Percentiles rank a stretch among this genome's conserved stretches.
These are phyloP conservation scores for Dovyalis caffra DNA, from an alignment of 345 rosid species.

Conservation along the genomic window DNA sequence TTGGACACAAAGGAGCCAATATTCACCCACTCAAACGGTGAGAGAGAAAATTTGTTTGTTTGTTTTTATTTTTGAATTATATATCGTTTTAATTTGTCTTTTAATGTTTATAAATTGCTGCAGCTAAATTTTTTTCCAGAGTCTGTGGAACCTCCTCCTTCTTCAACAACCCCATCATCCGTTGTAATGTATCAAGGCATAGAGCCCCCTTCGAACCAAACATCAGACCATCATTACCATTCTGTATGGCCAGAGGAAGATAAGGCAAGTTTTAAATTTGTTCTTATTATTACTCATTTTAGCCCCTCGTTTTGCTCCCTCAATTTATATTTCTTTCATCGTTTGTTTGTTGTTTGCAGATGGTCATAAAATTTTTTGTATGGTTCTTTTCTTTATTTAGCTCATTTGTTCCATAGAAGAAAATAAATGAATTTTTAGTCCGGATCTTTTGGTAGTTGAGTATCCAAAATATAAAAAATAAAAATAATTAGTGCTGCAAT, in stretches of 20 bases:
- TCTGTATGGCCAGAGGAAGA: constrained; percentile 39
- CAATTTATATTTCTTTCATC: not conserved
- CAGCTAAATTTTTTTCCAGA: constrained; percentile 42
- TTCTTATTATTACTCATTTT: not conserved
- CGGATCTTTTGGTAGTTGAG: not conserved
- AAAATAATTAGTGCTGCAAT: not conserved
- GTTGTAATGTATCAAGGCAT: constrained; percentile 33
- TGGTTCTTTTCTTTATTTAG: not conserved
- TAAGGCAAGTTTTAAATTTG: constrained; percentile 31
- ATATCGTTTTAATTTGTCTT: not conserved
- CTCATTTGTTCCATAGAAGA: not conserved
- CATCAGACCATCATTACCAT: constrained; percentile 22
- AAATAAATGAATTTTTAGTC: not conserved
- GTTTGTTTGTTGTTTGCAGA: not conserved
- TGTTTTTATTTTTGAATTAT: not conserved
- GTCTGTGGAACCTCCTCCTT: constrained; percentile 20
- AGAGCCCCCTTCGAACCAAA: constrained; percentile 76
- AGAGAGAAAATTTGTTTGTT: not conserved
- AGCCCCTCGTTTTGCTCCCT: not conserved
- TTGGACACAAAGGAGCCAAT: constrained; percentile 34
- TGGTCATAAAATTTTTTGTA: not conserved
- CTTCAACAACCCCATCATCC: constrained; percentile 27
- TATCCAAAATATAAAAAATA: not conserved
- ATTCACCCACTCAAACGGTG: constrained; percentile 41
- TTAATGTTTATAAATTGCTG: constrained; percentile 4